These are phyloP conservation scores for Zalaria obscura DNA, from an alignment of 2,329 filamentous ascomycete genomes.

Conservation along the genomic window DNA sequence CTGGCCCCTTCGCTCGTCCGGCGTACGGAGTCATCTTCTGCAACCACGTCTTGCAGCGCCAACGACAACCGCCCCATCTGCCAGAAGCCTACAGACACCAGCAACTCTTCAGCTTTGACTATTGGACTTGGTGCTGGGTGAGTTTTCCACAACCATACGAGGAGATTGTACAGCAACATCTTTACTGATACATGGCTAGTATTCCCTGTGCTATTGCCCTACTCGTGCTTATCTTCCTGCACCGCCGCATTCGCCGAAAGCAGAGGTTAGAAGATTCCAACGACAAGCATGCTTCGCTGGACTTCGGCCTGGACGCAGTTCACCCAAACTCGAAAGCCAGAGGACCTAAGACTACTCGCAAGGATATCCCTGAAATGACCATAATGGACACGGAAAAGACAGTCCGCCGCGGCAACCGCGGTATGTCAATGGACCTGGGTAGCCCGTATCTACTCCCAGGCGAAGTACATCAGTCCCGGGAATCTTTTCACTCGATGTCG, in stretches of 20 bases:
- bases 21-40: slow-evolving; percentile 6
- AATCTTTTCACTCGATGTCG: slow-evolving; percentile 77
- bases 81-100: slow-evolving; percentile 13
- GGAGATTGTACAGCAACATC: neutral
- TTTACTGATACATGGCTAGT: slow-evolving; percentile 30
- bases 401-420: slow-evolving; percentile 22
- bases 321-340: slow-evolving; percentile 23
- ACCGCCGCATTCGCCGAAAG: slow-evolving; percentile 62
- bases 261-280: slow-evolving; percentile 63
- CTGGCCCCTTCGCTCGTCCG: neutral
- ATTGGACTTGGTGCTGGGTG: slow-evolving; percentile 21
- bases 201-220: slow-evolving; percentile 59
- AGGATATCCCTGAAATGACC: slow-evolving; percentile 35
- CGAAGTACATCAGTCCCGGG: slow-evolving; percentile 60
- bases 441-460: slow-evolving; percentile 92
- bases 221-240: slow-evolving; percentile 58
- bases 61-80: slow-evolving; percentile 12
- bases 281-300: slow-evolving; percentile 80
- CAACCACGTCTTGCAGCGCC: slow-evolving; percentile 11
- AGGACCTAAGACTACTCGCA: slow-evolving; percentile 12
- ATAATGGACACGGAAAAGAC: slow-evolving; percentile 39
- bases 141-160: slow-evolving; percentile 7
- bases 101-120: slow-evolving; percentile 14
- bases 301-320: slow-evolving; percentile 66
- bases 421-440: slow-evolving; percentile 49